Evolutionary conservation across 148 eudicot genomes (phyloP), one percentile per base, ranked within the genome.

Genomic region (Bassia scoparia): DNA sequence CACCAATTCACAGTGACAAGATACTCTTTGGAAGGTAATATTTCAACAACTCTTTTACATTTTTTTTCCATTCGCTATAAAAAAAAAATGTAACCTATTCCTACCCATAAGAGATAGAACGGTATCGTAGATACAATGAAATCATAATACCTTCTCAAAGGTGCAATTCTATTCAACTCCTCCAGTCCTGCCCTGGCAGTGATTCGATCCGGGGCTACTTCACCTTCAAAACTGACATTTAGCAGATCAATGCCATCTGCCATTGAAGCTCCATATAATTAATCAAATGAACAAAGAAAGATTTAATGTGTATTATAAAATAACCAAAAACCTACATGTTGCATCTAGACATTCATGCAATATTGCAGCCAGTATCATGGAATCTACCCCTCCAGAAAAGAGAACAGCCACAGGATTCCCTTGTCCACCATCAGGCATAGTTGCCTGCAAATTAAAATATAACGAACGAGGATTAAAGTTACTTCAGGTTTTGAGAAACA

Each of bases 371-470:
- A 95, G 83, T 78, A 95, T 95, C 98, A 95, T 95, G 27, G 97
- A 91, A 81, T 95, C 98, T 72, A 95, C 68, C 73, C 97, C 98
- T 74, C 98, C 98, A 59, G 97, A 95, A 80, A 89, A 95, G 34
- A 95, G 96, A 69, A 95, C 89, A 69, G 97, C 97, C 68, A 94
- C 86, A 23, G 98, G 98, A 75, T 81, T 77, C 72, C 73, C 81
- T 50, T 52, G 70, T 49, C 73, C 74, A 68, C 72, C 55, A 59
- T 64, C 80, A 58, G 31, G 21, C 50, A 65, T 55, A 78, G 52
- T 61, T 34, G 71, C 86, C 97, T 85, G 79, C 49, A 68, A 10
- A 74, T 62, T 56, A 46, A 74, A 43, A 77, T 18, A 59, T 27
- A 60, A 71, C 65, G 54, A 72, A 56, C 11, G 43, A 27, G 26